Evolutionary conservation across 192 early-diverging fungal genomes (phyloP).

Genomic region (Cetraspora pellucida): DNA sequence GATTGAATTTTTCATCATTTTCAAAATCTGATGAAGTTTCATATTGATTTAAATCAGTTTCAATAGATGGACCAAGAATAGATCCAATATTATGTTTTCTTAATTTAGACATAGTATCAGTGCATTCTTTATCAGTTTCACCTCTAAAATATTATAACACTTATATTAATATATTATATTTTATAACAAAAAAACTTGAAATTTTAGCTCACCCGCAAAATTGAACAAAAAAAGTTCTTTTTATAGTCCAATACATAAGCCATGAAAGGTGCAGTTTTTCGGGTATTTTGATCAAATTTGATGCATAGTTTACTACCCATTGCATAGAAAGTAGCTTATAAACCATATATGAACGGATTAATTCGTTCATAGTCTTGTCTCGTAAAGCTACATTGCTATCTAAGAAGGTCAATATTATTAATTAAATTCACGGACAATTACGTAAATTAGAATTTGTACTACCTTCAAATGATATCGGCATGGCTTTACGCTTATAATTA

Average conservation of each 20-base stretch:
- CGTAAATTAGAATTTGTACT: not conserved
- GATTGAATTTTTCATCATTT: slow-evolving; percentile 66
- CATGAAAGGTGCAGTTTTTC: slow-evolving; percentile 52
- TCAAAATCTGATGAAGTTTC: slow-evolving; percentile 47
- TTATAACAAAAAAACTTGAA: not conserved
- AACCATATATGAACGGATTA: slow-evolving; percentile 67
- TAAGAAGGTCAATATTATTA: not conserved
- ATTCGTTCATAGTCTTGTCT: slow-evolving; percentile 57
- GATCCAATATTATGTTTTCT: slow-evolving; percentile 68
- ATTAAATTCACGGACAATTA: not conserved
- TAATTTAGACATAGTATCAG: slow-evolving; percentile 77
- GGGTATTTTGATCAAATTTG: slow-evolving; percentile 56
- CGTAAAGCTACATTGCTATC: slow-evolving; percentile 36
- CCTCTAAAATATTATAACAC: slow-evolving; percentile 62
- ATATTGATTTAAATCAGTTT: slow-evolving; percentile 76
- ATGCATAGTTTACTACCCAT: slow-evolving; percentile 62
- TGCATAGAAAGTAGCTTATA: slow-evolving; percentile 71
- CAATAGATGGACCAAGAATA: slow-evolving; percentile 86
- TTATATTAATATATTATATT: not conserved
- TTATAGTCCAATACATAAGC: slow-evolving; percentile 69
- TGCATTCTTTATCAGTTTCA: slow-evolving; percentile 81
- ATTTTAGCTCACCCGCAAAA: slow-evolving; percentile 73
- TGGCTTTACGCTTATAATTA: not conserved
- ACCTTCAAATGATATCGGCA: slow-evolving; percentile 7
- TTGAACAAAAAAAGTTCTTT: slow-evolving; percentile 88